These are phyloP conservation scores for Salix exigua DNA, from an alignment of 345 rosid genomes.

Conservation along the genomic window DNA sequence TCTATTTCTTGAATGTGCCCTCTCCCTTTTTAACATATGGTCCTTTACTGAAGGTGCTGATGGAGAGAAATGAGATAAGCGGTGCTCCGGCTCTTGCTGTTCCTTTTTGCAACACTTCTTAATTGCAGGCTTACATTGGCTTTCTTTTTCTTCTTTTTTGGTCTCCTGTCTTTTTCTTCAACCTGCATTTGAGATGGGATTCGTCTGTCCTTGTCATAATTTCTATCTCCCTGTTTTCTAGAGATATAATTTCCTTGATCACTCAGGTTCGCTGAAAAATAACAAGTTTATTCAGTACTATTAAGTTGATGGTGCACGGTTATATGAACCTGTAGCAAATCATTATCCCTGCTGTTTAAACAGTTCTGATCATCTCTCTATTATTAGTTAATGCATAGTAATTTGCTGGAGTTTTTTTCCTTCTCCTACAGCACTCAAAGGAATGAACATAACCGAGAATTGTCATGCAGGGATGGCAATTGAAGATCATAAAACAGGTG, in stretches of 20 bases:
- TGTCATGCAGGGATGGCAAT: conserved; percentile 7
- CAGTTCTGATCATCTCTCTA: conserved; percentile 11
- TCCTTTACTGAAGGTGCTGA: not conserved
- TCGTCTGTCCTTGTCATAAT: no score
- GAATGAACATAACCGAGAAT: conserved; percentile 13
- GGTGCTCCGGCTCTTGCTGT: not conserved
- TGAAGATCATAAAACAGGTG: conserved; percentile 7
- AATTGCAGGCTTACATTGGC: not conserved
- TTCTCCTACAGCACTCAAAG: conserved; percentile 7
- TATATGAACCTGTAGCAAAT: conserved; percentile 2
- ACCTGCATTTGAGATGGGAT: no score
- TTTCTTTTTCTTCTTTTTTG: no score
- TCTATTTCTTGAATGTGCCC: not conserved
- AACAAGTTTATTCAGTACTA: no score
- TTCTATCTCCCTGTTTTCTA: no score
- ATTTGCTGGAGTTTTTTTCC: conserved; percentile 28
- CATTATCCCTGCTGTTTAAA: not conserved
- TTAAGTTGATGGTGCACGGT: not conserved
- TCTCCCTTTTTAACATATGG: not conserved
- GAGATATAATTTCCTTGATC: no score
- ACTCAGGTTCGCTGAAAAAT: no score
- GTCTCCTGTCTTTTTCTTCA: no score
- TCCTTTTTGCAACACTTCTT: not conserved
- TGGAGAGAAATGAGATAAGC: not conserved
- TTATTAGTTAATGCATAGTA: conserved; percentile 26